Evolutionary conservation across 345 rosid species (phyloP).

Genomic region (Eucalyptus sideroxylon): DNA sequence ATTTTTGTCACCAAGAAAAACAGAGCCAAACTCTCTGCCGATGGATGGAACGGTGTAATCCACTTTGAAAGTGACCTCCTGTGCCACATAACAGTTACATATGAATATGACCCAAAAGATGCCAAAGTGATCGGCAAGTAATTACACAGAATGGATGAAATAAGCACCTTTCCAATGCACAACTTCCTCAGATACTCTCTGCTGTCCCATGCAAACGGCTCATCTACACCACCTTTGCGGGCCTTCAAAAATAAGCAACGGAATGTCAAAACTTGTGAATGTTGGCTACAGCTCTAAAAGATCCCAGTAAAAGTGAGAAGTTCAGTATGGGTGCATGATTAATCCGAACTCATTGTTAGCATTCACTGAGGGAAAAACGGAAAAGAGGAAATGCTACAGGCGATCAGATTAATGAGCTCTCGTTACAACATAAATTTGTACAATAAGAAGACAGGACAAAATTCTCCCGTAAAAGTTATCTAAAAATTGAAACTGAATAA

Average conservation of each 20-base stretch:
- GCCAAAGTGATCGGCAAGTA: neutral
- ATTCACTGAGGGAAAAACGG: neutral
- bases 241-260: neutral
- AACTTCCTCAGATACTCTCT: conserved; percentile 87
- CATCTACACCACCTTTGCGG: conserved; percentile 66
- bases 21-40: conserved; percentile 87
- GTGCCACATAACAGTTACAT: neutral
- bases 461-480: neutral
- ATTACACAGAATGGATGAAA: neutral
- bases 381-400: neutral
- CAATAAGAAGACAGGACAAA: neutral
- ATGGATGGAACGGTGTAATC: conserved; percentile 69
- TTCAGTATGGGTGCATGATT: neutral
- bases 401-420: neutral
- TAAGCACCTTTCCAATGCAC: conserved; percentile 86
- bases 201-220: conserved; percentile 96
- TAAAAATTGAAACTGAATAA: neutral
- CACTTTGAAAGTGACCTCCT: conserved; percentile 89
- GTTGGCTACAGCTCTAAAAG: neutral
- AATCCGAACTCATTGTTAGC: neutral
- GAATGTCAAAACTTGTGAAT: neutral
- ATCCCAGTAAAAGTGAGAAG: neutral
- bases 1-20: conserved; percentile 76
- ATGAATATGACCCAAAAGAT: neutral
- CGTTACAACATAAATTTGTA: neutral